phyloP scores from a whole-genome alignment of 305 asterid genomes.

The Salvia sclarea region DNA sequence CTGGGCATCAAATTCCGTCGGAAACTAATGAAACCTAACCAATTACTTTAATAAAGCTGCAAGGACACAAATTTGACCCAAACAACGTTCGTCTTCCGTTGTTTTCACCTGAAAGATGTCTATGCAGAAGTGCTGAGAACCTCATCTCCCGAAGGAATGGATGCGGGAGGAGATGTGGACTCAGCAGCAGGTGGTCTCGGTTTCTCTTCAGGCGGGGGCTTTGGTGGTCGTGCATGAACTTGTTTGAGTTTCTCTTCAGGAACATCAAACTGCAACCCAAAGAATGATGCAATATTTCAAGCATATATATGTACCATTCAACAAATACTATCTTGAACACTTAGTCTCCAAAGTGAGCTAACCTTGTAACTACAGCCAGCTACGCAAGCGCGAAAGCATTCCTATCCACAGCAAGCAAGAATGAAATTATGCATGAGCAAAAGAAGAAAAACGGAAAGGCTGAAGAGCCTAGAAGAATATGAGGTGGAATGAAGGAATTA shows the following conservation, averaged over 20 bases:
- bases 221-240: conserved; percentile 55
- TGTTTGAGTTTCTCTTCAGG: conserved; percentile 52
- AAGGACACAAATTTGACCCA: background rate
- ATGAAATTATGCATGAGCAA: background rate
- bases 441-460: background rate
- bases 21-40: conserved; percentile 24
- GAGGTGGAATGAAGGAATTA: conserved; percentile 3
- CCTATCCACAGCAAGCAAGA: conserved; percentile 41
- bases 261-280: conserved; percentile 51
- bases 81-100: too few relatives aligned
- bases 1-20: conserved; percentile 9
- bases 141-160: conserved; percentile 32
- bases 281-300: background rate
- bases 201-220: conserved; percentile 49
- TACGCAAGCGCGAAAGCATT: conserved; percentile 76
- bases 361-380: conserved; percentile 87
- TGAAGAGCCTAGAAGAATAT: background rate
- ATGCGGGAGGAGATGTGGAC: conserved; percentile 14
- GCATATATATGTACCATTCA: background rate
- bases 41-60: background rate
- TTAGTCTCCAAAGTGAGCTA: background rate
- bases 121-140: conserved; percentile 64
- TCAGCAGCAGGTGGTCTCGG: conserved; percentile 35
- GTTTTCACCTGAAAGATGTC: too few relatives aligned
- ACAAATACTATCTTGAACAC: background rate